Percentiles rank a stretch among this genome's conserved stretches.
These are phyloP conservation scores for Cornus suecica DNA, from an alignment of 148 eudicot genomes.

Conservation along the genomic window DNA sequence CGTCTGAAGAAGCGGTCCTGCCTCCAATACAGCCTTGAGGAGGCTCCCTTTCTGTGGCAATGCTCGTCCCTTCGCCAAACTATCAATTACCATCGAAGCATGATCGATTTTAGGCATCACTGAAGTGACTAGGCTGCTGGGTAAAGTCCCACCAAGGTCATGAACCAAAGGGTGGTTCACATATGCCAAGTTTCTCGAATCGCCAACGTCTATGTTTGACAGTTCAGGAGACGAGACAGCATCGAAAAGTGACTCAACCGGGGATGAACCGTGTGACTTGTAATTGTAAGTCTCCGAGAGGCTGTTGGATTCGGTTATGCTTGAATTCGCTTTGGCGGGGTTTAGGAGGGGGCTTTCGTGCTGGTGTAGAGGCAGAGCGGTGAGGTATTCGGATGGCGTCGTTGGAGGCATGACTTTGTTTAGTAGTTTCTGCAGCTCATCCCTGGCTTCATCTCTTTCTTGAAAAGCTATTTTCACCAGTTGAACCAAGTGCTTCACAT, in stretches of 20 bases:
- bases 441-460: constrained; percentile 68
- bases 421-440: constrained; percentile 32
- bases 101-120: constrained; percentile 18
- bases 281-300: constrained; percentile 30
- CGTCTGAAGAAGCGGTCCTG: constrained; percentile 42
- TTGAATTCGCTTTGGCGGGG: constrained; percentile 34
- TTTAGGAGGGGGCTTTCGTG: constrained; percentile 30
- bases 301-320: constrained; percentile 59
- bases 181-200: constrained; percentile 4
- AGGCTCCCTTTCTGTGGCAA: constrained; percentile 47
- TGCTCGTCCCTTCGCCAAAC: constrained; percentile 34
- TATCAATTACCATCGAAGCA: constrained; percentile 25
- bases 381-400: constrained; percentile 1
- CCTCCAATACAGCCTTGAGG: constrained; percentile 38
- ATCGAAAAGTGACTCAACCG: constrained; percentile 32
- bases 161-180: constrained; percentile 13
- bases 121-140: neutral
- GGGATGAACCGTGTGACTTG: constrained; percentile 23
- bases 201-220: constrained; percentile 17
- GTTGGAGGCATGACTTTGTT: constrained; percentile 15
- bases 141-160: neutral
- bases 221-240: constrained; percentile 31
- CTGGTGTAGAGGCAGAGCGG: neutral
- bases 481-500: constrained; percentile 32
- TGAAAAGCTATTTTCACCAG: constrained; percentile 34